Percentiles rank a stretch among this genome's conserved stretches.
These are phyloP conservation scores for Pythium dissimile DNA, from an alignment of 352 stramenopile species.

Conservation along the genomic window DNA sequence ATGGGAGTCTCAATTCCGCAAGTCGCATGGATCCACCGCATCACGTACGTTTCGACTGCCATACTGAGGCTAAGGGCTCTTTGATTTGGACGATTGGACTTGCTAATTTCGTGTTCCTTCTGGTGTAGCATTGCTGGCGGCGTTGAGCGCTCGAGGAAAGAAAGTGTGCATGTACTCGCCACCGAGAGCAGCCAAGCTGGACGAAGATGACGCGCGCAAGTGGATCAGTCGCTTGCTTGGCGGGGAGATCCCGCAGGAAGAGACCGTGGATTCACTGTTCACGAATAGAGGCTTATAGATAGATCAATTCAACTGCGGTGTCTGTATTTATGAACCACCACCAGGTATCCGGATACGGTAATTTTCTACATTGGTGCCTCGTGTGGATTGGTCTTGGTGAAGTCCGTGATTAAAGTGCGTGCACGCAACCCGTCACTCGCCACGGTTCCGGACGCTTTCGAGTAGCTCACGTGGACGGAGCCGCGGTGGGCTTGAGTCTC, in stretches of 20 bases:
- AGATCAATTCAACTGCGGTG: background rate
- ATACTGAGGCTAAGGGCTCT: too few relatives aligned
- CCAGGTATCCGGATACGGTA: background rate
- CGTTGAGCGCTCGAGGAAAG: slow-evolving; percentile 53
- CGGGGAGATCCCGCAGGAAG: slow-evolving; percentile 52
- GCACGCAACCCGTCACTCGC: background rate
- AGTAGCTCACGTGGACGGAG: slow-evolving; percentile 8
- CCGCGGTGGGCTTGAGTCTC: slow-evolving; percentile 1
- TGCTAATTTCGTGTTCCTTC: background rate
- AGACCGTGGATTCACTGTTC: slow-evolving; percentile 37
- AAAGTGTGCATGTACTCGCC: slow-evolving; percentile 48
- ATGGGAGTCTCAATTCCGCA: slow-evolving; percentile 50
- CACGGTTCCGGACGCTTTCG: background rate
- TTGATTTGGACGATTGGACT: too few relatives aligned
- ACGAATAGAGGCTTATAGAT: background rate
- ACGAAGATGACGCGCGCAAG: slow-evolving; percentile 38
- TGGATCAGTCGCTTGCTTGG: slow-evolving; percentile 63
- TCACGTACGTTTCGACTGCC: slow-evolving; percentile 13
- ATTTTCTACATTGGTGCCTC: background rate
- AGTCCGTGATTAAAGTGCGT: background rate
- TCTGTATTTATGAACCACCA: slow-evolving; percentile 28
- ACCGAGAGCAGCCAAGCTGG: slow-evolving; percentile 5
- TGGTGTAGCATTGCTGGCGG: slow-evolving; percentile 49
- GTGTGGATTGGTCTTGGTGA: background rate
- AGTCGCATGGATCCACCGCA: background rate